A percentile compares a stretch with the other conserved stretches of the same genome.
Evolutionary conservation across 345 rosid genomes (phyloP).

Genomic region (Acer saccharum): DNA sequence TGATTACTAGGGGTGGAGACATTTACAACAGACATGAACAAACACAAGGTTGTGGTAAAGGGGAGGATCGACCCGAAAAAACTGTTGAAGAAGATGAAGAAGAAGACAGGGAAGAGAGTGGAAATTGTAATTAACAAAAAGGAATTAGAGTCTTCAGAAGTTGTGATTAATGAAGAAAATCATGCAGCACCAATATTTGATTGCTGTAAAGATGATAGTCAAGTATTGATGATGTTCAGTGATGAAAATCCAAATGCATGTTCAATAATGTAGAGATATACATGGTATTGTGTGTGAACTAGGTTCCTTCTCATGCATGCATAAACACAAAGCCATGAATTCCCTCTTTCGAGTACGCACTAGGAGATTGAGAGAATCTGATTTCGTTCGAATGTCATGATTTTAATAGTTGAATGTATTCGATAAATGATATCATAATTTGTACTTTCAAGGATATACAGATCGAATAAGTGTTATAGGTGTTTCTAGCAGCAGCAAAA

Average conservation of each 20-base stretch:
- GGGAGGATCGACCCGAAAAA: conserved; percentile 61
- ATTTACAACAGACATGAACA: conserved; percentile 65
- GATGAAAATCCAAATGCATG: conserved; percentile 84
- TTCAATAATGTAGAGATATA: conserved; percentile 35
- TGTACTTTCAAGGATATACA: too few relatives aligned
- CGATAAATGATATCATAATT: too few relatives aligned
- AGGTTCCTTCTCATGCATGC: too few relatives aligned
- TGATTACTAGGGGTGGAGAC: conserved; percentile 58
- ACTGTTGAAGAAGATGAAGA: conserved; percentile 69
- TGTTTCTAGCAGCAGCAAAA: too few relatives aligned
- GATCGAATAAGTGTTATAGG: too few relatives aligned
- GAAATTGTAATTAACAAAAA: conserved; percentile 38
- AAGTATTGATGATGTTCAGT: conserved; percentile 46
- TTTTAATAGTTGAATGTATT: too few relatives aligned
- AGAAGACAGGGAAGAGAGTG: conserved; percentile 61
- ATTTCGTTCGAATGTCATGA: too few relatives aligned
- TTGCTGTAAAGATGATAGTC: conserved; percentile 29
- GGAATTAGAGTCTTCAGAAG: conserved; percentile 23
- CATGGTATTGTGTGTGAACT: too few relatives aligned
- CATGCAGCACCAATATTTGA: not conserved
- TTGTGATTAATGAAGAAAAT: not conserved
- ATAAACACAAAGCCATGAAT: too few relatives aligned
- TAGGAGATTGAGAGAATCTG: too few relatives aligned
- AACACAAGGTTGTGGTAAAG: conserved; percentile 57
- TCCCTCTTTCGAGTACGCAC: too few relatives aligned